Conservation (phyloP, 441 rosid species). For the Dalechampia spathulata region DNA sequence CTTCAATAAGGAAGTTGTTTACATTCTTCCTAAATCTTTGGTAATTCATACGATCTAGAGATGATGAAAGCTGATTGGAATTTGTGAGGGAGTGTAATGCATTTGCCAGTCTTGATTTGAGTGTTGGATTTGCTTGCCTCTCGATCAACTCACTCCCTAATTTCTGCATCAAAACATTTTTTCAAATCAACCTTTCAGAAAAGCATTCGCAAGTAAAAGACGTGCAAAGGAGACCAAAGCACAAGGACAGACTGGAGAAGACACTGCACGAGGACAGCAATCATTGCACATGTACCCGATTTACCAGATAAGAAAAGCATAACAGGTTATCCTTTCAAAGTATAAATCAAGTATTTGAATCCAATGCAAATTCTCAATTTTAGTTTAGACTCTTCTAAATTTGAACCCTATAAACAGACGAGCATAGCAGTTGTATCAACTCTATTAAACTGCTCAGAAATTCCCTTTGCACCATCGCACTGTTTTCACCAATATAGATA, state of each 20-base stretch:
- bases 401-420: too few species aligned
- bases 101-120: constrained; percentile 61
- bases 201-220: not conserved
- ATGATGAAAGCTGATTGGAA: constrained; percentile 69
- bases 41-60: constrained; percentile 80
- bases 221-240: too few species aligned
- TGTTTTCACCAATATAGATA: too few species aligned
- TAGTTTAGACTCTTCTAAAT: too few species aligned
- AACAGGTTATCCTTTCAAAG: not conserved
- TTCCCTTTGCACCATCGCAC: not conserved
- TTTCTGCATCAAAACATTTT: constrained; percentile 38
- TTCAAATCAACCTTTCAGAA: not conserved
- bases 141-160: constrained; percentile 71
- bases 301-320: not conserved
- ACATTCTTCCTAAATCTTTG: constrained; percentile 91
- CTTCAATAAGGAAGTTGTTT: constrained; percentile 68
- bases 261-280: not conserved
- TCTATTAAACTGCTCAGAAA: too few species aligned
- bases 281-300: not conserved
- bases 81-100: constrained; percentile 76
- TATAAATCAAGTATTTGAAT: not conserved
- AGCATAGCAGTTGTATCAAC: too few species aligned
- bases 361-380: not conserved
- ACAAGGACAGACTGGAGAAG: too few species aligned
- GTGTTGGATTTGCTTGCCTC: constrained; percentile 50